Evolutionary conservation across 345 rosid genomes (phyloP), one percentile per base, ranked within the genome.

Genomic region (Hibiscus syriacus): DNA sequence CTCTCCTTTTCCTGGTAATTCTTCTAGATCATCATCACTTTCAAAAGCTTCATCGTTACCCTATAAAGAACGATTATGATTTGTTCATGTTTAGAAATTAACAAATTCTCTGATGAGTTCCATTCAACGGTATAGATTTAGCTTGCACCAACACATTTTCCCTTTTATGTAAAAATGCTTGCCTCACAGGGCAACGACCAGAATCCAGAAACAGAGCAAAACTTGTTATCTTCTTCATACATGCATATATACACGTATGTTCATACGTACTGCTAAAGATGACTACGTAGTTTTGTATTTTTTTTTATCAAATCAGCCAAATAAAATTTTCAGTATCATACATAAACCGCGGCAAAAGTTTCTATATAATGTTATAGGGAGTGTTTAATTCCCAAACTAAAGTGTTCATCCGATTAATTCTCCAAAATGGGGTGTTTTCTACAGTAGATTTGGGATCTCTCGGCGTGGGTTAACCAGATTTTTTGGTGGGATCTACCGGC

Each of bases 31-130:
- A 78, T 83, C 74, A 80, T 78, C 69, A 65, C 83, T 72, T 78
- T 58, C 69, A 74, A 86, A 80, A 80, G 85, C 76, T 75, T 56
- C 74, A 80, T 78, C 75, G 77, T 78, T 67, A 62, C 69, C 12
- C 38, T 71, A 74, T 73, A 80, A 79, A 71, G n/a, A n/a, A n/a
- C n/a, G n/a, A n/a, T 63, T 50, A 39, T 38, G 54, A 5, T 30
- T 64, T 55, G n/a, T n/a, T n/a, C 71, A 58, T 65, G 76, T 72
- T 74, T 30, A 0, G 25, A 39, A 38, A 71, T 61, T 36, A 58
- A 55, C 60, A n/a, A n/a, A n/a, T 30, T 5, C 34, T 30, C 34
- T 30, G 34, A 30, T 30, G 34, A 30, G 5, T 5, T 30, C 34
- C 34, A 30, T 5, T 30, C 34, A 30, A 5, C 5, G 34, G 2